Evolutionary conservation across 352 stramenopile species (phyloP).

Genomic region (Phytophthora lateralis): DNA sequence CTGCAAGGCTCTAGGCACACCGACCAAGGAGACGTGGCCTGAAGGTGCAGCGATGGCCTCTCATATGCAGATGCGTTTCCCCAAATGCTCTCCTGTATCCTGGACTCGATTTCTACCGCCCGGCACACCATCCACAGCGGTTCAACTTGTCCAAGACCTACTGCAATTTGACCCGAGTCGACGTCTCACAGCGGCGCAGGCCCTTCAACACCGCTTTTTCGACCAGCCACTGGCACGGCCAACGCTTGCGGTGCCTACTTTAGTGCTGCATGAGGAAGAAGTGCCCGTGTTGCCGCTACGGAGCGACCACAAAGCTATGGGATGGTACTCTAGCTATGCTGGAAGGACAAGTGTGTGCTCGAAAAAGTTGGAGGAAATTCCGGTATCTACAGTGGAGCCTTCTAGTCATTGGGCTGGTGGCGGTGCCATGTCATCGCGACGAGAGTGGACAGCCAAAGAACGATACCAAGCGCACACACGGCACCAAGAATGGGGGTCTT

Average conservation of each 20-base stretch:
- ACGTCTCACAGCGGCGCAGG: slow-evolving; percentile 86
- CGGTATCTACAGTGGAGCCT: neutral
- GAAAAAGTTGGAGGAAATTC: slow-evolving; percentile 21
- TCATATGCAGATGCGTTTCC: slow-evolving; percentile 93
- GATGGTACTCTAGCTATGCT: slow-evolving; percentile 16
- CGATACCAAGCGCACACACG: slow-evolving; percentile 15
- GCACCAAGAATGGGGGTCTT: slow-evolving; percentile 30
- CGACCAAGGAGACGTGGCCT: slow-evolving; percentile 89
- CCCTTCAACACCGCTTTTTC: slow-evolving; percentile 96
- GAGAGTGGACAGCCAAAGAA: slow-evolving; percentile 31
- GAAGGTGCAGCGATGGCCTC: slow-evolving; percentile 89
- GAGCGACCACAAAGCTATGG: slow-evolving; percentile 18
- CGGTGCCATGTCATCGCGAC: slow-evolving; percentile 25
- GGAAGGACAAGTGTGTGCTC: slow-evolving; percentile 8
- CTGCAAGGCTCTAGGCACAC: slow-evolving; percentile 91
- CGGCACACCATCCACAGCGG: slow-evolving; percentile 59
- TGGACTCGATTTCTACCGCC: slow-evolving; percentile 77
- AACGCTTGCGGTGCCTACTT: slow-evolving; percentile 28
- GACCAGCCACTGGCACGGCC: slow-evolving; percentile 61
- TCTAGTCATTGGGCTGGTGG: slow-evolving; percentile 16
- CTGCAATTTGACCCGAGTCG: slow-evolving; percentile 92
- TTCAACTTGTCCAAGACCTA: slow-evolving; percentile 90
- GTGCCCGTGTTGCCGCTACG: slow-evolving; percentile 24
- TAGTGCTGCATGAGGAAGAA: slow-evolving; percentile 19
- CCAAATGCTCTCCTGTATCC: slow-evolving; percentile 78